These are phyloP conservation scores for Mycocentrospora acerina DNA, from an alignment of 2,329 filamentous ascomycete genomes.

Conservation along the genomic window DNA sequence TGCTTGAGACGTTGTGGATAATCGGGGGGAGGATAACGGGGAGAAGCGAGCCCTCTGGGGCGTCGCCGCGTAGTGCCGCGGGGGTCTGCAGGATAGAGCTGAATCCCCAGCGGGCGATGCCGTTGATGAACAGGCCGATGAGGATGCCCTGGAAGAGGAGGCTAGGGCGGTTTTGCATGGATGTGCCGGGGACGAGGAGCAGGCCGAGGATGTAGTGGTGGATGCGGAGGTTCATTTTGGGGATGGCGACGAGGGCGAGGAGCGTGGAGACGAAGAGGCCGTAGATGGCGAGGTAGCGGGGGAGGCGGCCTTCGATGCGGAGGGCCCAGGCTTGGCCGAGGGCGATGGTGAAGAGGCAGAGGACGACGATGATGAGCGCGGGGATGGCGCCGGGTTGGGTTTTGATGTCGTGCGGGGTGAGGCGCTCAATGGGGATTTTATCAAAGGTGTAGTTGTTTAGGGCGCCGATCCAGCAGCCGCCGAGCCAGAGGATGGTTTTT, in stretches of 20 bases:
- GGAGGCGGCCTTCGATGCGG: slow-evolving; percentile 78
- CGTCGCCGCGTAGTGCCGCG: slow-evolving; percentile 62
- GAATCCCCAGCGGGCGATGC: slow-evolving; percentile 91
- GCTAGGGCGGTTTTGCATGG: slow-evolving; percentile 80
- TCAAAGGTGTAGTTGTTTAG: slow-evolving; percentile 95
- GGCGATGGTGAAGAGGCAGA: slow-evolving; percentile 67
- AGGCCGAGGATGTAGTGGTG: slow-evolving; percentile 94
- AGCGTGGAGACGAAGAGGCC: slow-evolving; percentile 66
- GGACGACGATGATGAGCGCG: slow-evolving; percentile 76
- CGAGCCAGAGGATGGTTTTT: slow-evolving; percentile 87
- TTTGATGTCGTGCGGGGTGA: slow-evolving; percentile 86
- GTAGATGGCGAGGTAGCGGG: slow-evolving; percentile 77
- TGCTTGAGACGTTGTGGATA: slow-evolving; percentile 54
- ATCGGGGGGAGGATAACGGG: slow-evolving; percentile 48
- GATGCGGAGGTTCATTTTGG: slow-evolving; percentile 78
- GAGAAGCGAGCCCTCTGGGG: slow-evolving; percentile 59
- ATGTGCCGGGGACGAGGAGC: slow-evolving; percentile 82
- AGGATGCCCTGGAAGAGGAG: slow-evolving; percentile 88
- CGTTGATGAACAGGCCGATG: slow-evolving; percentile 90
- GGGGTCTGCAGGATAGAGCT: slow-evolving; percentile 85
- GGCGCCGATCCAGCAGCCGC: slow-evolving; percentile 85
- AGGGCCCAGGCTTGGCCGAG: slow-evolving; percentile 81
- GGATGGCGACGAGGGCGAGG: slow-evolving; percentile 69
- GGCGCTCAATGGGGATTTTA: slow-evolving; percentile 86
- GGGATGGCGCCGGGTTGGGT: slow-evolving; percentile 87